A percentile compares a stretch with the other conserved stretches of the same genome.
Evolutionary conservation across 176 grass and related monocot species (phyloP).

Genomic region (Ampelocalamus luodianensis): DNA sequence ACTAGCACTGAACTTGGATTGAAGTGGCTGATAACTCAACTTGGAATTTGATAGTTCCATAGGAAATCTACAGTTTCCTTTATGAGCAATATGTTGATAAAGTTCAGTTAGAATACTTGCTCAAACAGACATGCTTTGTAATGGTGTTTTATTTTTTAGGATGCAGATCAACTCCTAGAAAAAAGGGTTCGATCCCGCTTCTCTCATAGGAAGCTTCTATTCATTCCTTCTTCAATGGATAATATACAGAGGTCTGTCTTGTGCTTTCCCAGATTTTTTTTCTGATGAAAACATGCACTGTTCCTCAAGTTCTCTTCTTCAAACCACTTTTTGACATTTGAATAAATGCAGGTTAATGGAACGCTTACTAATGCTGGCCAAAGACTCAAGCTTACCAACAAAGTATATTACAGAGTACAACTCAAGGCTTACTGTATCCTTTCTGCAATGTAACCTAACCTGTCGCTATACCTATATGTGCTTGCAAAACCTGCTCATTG

Average conservation of each 20-base stretch:
- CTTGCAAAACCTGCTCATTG: conserved; percentile 28
- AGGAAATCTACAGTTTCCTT: conserved; percentile 23
- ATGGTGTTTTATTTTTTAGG: conserved; percentile 51
- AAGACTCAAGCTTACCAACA: conserved; percentile 53
- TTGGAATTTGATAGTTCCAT: conserved; percentile 9
- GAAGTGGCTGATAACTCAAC: not conserved
- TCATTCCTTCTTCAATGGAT: conserved; percentile 77
- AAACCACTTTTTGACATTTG: conserved; percentile 31
- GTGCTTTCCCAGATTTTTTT: not conserved
- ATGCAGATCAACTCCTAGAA: conserved; percentile 88
- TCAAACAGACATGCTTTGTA: conserved; percentile 8
- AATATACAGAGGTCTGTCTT: conserved; percentile 57
- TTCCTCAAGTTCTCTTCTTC: conserved; percentile 27
- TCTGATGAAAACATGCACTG: conserved; percentile 13
- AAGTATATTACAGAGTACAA: conserved; percentile 76
- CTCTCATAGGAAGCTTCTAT: conserved; percentile 85
- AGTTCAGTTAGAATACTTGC: not conserved
- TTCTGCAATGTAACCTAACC: conserved; percentile 22
- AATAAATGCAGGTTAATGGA: conserved; percentile 72
- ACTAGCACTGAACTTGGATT: conserved; percentile 14
- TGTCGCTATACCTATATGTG: not conserved
- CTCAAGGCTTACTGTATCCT: conserved; percentile 74
- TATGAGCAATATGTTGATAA: not conserved
- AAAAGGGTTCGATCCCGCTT: conserved; percentile 97
- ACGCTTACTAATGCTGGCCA: conserved; percentile 61